Percentiles rank a stretch among this genome's conserved stretches.
Conservation (phyloP, 164 flowering plant species). For the Chloranthus sessilifolius region DNA sequence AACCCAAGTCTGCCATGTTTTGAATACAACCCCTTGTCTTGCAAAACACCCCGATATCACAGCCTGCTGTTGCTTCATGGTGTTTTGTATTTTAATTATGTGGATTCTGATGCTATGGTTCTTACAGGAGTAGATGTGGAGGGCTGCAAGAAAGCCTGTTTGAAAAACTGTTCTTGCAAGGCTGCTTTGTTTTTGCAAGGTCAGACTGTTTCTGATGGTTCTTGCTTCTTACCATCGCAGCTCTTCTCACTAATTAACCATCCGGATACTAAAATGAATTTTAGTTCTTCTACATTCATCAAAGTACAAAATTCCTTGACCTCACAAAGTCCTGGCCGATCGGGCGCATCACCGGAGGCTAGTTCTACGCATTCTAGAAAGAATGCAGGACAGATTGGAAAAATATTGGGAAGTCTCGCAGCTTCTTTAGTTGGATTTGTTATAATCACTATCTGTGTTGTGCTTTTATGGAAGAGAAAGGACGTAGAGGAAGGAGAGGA, state of each 20-base stretch:
- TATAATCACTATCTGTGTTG: no score
- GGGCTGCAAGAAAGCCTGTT: constrained; percentile 3
- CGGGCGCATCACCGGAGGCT: no score
- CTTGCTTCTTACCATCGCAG: constrained; percentile 5
- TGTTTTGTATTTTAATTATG: constrained; percentile 15
- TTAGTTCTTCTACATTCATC: neutral
- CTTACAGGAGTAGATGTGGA: neutral
- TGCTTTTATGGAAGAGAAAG: no score
- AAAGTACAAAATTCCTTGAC: neutral
- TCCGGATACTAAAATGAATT: neutral
- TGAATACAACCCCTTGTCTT: constrained; percentile 9
- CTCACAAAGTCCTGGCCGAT: no score
- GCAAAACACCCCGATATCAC: constrained; percentile 12
- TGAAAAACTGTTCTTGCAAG: constrained; percentile 4
- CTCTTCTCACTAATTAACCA: neutral
- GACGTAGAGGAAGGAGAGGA: no score
- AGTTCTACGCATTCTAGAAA: no score
- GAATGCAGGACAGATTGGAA: no score
- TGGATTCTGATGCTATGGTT: neutral
- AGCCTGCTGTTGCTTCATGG: constrained; percentile 10
- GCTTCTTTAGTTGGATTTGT: no score
- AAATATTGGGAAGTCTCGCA: no score
- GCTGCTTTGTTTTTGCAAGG: neutral
- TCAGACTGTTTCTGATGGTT: neutral
- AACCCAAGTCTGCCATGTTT: constrained; percentile 16